A percentile compares a stretch with the other conserved stretches of the same genome.
Evolutionary conservation across 2,329 filamentous ascomycete species (phyloP).

Genomic region (Fusarium sambucinum): DNA sequence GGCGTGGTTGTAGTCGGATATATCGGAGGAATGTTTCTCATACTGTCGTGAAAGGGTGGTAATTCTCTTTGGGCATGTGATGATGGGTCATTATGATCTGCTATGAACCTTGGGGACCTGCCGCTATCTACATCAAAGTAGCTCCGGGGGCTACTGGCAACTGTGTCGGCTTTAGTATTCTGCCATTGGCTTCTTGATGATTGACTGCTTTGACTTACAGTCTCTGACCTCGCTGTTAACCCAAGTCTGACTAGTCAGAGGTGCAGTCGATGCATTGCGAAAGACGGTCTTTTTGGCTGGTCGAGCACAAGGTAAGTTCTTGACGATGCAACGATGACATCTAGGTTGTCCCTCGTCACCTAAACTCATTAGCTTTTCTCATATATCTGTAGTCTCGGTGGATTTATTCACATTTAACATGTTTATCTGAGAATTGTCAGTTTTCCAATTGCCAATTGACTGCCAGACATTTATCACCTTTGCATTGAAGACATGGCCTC

Average conservation of each 20-base stretch:
- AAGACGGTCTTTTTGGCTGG: conserved; percentile 55
- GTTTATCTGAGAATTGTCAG: conserved; percentile 46
- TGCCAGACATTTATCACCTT: conserved; percentile 44
- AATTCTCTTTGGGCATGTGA: background rate
- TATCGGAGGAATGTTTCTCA: conserved; percentile 1
- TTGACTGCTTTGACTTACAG: conserved; percentile 45
- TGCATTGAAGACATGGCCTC: conserved; percentile 53
- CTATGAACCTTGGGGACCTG: background rate
- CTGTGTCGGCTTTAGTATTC: background rate
- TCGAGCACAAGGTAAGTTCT: conserved; percentile 51
- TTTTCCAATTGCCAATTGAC: background rate
- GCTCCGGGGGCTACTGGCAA: conserved; percentile 19
- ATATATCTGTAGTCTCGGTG: background rate
- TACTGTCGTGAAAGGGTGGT: conserved; percentile 1
- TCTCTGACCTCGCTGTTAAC: conserved; percentile 52
- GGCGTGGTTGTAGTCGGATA: conserved; percentile 5
- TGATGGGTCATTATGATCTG: conserved; percentile 5
- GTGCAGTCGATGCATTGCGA: conserved; percentile 51
- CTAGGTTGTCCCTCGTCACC: conserved; percentile 56
- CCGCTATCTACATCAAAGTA: background rate
- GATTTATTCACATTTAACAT: conserved; percentile 51
- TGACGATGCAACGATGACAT: conserved; percentile 53
- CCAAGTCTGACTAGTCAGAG: conserved; percentile 54
- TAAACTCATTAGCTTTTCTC: conserved; percentile 20
- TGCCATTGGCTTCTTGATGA: accelerated